Evolutionary conservation across 257 asterid species (phyloP).

Genomic region (Pogostemon cablin): DNA sequence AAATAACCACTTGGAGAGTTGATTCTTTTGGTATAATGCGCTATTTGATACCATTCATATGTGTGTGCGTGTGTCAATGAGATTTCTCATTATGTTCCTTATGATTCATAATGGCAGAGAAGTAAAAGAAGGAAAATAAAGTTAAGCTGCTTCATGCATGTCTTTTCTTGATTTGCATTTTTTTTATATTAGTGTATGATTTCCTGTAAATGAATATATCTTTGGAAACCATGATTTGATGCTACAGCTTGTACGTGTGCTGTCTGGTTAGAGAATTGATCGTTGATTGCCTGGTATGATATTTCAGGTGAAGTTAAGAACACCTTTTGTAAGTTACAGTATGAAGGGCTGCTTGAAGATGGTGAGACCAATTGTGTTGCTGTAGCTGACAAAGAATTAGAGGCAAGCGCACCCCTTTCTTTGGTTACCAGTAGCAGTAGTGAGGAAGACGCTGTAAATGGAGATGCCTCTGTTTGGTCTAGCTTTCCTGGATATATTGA

Average conservation of each 20-base stretch:
- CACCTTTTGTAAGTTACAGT: conserved; percentile 32
- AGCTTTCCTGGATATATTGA: conserved; percentile 44
- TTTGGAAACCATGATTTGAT: background rate
- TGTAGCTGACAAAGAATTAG: conserved; percentile 50
- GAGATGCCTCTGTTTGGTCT: conserved; percentile 41
- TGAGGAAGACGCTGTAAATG: conserved; percentile 59
- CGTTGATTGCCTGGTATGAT: conserved; percentile 5
- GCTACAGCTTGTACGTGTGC: conserved; percentile 13
- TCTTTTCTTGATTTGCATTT: background rate
- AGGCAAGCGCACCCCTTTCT: conserved; percentile 56
- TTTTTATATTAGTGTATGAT: background rate
- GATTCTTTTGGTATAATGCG: conserved; percentile 49
- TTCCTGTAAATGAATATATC: background rate
- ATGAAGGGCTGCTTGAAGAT: conserved; percentile 35
- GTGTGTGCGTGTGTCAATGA: background rate
- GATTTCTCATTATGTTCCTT: background rate
- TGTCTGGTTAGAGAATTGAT: conserved; percentile 11
- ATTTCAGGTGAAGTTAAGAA: conserved; percentile 36
- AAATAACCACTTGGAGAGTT: conserved; percentile 31
- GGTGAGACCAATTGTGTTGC: conserved; percentile 34
- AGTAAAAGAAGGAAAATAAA: background rate
- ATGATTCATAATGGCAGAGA: background rate
- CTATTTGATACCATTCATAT: conserved; percentile 11
- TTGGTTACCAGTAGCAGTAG: conserved; percentile 60
- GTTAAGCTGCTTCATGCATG: background rate